These are phyloP conservation scores for Pedinophyceae sp. DNA, from an alignment of 139 green algal genomes.

Conservation along the genomic window DNA sequence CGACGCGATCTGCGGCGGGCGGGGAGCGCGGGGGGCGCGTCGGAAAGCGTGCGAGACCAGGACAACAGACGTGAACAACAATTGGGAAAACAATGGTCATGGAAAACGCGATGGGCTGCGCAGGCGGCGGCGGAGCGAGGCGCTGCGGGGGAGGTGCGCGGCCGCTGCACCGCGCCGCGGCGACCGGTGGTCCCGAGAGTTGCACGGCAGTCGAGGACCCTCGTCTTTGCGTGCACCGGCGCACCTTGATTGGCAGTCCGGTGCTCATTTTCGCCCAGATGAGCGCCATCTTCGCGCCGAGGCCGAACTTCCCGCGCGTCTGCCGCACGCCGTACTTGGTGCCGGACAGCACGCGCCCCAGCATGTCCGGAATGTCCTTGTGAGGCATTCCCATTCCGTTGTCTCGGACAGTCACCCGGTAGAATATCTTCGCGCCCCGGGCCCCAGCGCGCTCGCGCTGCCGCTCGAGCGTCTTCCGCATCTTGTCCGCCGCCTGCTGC, in stretches of 20 bases:
- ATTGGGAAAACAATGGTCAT: too few species aligned
- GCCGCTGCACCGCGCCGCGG: too few species aligned
- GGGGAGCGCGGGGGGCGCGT: too few species aligned
- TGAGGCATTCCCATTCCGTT: constrained; percentile 89
- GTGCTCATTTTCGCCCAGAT: constrained; percentile 96
- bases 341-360: constrained; percentile 74
- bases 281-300: constrained; percentile 95
- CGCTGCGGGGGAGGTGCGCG: too few species aligned
- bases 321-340: constrained; percentile 94
- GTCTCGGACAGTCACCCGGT: constrained; percentile 73
- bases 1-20: too few species aligned
- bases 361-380: constrained; percentile 87
- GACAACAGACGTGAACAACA: too few species aligned
- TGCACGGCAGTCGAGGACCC: too few species aligned
- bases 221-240: too few species aligned
- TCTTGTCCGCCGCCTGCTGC: constrained; percentile 50
- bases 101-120: too few species aligned
- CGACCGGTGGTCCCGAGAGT: too few species aligned
- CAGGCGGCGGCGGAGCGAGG: too few species aligned
- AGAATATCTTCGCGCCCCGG: constrained; percentile 43
- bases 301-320: constrained; percentile 89
- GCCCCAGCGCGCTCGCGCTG: not conserved
- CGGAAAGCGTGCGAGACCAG: too few species aligned
- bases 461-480: constrained; percentile 1
- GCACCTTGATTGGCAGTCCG: constrained; percentile 77